phyloP scores from a whole-genome alignment of 257 asterid genomes.

The Gynochthodes officinalis region DNA sequence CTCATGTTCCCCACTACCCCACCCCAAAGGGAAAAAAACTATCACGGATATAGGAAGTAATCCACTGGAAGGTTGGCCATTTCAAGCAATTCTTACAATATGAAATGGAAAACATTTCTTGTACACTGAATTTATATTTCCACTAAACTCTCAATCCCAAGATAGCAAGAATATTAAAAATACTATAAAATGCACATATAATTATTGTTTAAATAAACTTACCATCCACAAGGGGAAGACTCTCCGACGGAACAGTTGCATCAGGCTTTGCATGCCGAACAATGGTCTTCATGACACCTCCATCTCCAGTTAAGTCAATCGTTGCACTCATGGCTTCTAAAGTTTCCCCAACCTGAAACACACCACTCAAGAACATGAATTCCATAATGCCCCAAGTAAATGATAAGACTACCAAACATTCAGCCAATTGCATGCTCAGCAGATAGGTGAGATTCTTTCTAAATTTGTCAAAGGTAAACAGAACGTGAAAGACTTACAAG shows the following conservation, averaged over 20 bases:
- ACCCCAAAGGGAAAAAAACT: neutral
- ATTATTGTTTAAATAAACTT: constrained; percentile 14
- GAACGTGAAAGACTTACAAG: neutral
- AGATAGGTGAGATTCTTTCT: too few relatives aligned
- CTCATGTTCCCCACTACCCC: neutral
- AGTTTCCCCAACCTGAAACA: constrained; percentile 32
- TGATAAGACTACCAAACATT: neutral
- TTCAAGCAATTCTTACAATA: neutral
- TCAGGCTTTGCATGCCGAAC: constrained; percentile 69
- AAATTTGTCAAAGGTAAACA: neutral
- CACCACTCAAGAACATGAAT: neutral
- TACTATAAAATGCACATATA: neutral
- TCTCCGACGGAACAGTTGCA: constrained; percentile 80
- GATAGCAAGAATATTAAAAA: constrained; percentile 5
- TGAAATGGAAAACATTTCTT: neutral
- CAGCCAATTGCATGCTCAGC: neutral
- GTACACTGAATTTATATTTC: neutral
- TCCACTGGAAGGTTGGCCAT: neutral
- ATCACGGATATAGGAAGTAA: neutral
- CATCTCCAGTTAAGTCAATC: constrained; percentile 90
- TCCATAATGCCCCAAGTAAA: neutral
- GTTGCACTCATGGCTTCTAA: constrained; percentile 54
- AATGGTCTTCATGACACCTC: constrained; percentile 83
- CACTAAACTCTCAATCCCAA: neutral
- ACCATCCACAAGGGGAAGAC: constrained; percentile 92